Evolutionary conservation across 169 alveolate genomes (phyloP).

Genomic region (Eimeria brunetti): DNA sequence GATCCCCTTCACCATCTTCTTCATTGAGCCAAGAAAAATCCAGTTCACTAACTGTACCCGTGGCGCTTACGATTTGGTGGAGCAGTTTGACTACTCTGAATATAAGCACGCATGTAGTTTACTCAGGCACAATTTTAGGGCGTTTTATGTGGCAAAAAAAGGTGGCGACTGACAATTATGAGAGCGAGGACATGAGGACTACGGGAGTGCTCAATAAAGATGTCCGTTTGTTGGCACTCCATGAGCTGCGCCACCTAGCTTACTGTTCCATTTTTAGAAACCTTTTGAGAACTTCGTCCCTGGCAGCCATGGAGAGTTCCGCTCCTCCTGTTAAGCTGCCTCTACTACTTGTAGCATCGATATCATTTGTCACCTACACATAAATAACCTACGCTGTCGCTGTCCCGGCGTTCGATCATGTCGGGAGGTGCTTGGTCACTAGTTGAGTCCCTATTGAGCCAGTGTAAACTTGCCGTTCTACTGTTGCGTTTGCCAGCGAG

Average conservation of each 20-base stretch:
- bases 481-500: background rate
- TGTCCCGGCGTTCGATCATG: background rate
- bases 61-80: constrained; percentile 44
- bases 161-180: background rate
- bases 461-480: constrained; percentile 48
- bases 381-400: background rate
- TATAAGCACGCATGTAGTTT: background rate
- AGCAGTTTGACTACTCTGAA: constrained; percentile 46
- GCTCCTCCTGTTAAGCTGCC: background rate
- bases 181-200: background rate
- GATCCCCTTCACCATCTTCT: background rate
- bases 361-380: background rate
- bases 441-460: background rate
- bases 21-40: constrained; percentile 47
- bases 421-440: background rate
- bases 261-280: constrained; percentile 42
- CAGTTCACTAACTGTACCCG: background rate
- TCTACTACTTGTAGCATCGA: background rate
- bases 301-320: constrained; percentile 41
- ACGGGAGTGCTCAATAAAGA: background rate
- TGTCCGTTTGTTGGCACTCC: background rate
- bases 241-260: background rate
- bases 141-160: background rate
- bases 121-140: background rate
- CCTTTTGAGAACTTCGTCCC: constrained; percentile 30